Conservation (phyloP, 2,329 filamentous ascomycete species). For the Aquanectria penicillioides region DNA sequence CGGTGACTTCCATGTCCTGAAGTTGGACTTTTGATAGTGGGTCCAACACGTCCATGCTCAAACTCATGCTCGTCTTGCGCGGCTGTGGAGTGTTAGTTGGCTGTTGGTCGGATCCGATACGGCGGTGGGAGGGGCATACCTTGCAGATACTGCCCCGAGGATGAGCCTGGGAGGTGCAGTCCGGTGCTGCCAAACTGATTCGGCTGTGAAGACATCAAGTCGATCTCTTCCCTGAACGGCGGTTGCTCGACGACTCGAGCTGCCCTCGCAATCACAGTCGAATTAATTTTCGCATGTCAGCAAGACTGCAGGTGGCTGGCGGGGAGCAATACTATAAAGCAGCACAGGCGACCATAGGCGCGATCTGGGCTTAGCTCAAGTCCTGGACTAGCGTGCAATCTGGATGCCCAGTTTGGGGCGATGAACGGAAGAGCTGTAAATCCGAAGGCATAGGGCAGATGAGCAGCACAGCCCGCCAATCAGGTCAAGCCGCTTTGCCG, state of each 20-base stretch:
- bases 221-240: neutral
- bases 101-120: neutral
- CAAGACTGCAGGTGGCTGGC: neutral
- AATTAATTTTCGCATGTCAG: neutral
- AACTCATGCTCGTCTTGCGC: constrained; percentile 25
- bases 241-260: neutral
- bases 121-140: constrained; percentile 1
- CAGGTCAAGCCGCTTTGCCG: constrained; percentile 1
- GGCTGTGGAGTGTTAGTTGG: constrained; percentile 12
- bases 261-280: neutral
- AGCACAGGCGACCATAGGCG: constrained; percentile 2
- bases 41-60: constrained; percentile 11
- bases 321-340: constrained; percentile 16
- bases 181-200: constrained; percentile 1
- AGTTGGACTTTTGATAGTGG: constrained; percentile 15
- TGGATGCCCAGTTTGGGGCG: neutral
- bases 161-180: neutral
- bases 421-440: neutral
- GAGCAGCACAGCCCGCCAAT: constrained; percentile 3
- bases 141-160: constrained; percentile 11
- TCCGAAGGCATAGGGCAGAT: neutral
- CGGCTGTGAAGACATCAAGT: neutral
- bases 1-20: constrained; percentile 19
- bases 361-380: constrained; percentile 9
- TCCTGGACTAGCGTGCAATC: neutral